These are phyloP conservation scores for Geotrichum candidum DNA, from an alignment of 1,139 yeast genomes.

Conservation along the genomic window DNA sequence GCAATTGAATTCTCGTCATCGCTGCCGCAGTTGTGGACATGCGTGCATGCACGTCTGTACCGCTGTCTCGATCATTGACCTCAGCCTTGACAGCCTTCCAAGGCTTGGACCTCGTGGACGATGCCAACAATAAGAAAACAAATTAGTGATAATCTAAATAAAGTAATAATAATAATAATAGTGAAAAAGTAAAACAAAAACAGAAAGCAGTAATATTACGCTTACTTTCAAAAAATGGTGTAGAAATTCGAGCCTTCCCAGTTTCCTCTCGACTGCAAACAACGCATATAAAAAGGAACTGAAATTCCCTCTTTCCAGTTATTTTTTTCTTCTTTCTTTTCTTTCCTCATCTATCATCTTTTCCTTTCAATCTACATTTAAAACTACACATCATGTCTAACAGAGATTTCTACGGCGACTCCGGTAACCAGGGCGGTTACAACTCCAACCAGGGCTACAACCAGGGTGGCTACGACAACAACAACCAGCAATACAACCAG, in stretches of 20 bases:
- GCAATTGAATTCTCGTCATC: neutral
- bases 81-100: neutral
- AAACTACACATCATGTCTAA: slow-evolving; percentile 5
- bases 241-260: neutral
- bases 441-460: slow-evolving; percentile 13
- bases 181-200: no score
- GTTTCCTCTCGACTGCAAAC: neutral
- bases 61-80: neutral
- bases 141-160: no score
- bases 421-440: slow-evolving; percentile 12
- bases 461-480: neutral
- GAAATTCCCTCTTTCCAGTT: neutral
- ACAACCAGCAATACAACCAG: slow-evolving; percentile 15
- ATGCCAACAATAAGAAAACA: neutral
- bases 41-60: neutral
- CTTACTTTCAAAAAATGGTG: neutral
- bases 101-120: neutral
- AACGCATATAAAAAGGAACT: neutral
- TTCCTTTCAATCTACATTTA: neutral
- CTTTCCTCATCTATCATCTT: slow-evolving; percentile 1
- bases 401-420: slow-evolving; percentile 14
- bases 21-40: neutral
- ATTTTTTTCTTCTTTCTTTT: neutral
- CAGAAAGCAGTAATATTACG: neutral
- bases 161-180: no score